Conservation (phyloP, 805 yeast genomes). For the Sungouiella thailandica region DNA sequence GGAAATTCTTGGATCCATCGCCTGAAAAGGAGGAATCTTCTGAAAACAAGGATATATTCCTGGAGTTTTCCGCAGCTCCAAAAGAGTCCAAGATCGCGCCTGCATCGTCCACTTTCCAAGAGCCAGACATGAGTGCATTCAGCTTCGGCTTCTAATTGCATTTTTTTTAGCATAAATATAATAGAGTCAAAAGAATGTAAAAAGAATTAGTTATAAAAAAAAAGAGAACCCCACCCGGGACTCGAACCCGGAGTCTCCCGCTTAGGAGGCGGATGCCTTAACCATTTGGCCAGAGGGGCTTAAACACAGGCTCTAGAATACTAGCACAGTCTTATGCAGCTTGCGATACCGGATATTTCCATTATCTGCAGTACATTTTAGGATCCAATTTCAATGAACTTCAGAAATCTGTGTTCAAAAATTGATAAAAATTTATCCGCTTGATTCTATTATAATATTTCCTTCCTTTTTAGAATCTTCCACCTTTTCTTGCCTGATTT, state of each 20-base stretch:
- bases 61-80: constrained; percentile 11
- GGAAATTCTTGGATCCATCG: constrained; percentile 49
- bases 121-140: constrained; percentile 75
- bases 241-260: constrained; percentile 37
- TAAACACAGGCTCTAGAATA: not conserved
- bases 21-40: constrained; percentile 1
- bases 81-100: constrained; percentile 23
- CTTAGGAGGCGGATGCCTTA: constrained; percentile 46
- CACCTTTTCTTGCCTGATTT: too few species aligned
- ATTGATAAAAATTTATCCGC: too few species aligned
- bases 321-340: too few species aligned
- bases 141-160: constrained; percentile 36
- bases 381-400: too few species aligned
- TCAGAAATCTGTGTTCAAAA: too few species aligned
- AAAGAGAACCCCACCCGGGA: constrained; percentile 29
- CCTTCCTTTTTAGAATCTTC: too few species aligned
- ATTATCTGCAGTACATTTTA: too few species aligned
- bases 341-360: too few species aligned
- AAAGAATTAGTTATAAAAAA: not conserved
- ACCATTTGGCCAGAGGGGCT: constrained; percentile 50
- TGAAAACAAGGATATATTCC: constrained; percentile 8
- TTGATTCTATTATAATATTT: too few species aligned
- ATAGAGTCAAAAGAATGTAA: not conserved
- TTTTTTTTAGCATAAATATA: not conserved
- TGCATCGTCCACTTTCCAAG: constrained; percentile 54